Base-by-base conservation (phyloP, 345 rosid species). In the Moricandia arvensis region DNA sequence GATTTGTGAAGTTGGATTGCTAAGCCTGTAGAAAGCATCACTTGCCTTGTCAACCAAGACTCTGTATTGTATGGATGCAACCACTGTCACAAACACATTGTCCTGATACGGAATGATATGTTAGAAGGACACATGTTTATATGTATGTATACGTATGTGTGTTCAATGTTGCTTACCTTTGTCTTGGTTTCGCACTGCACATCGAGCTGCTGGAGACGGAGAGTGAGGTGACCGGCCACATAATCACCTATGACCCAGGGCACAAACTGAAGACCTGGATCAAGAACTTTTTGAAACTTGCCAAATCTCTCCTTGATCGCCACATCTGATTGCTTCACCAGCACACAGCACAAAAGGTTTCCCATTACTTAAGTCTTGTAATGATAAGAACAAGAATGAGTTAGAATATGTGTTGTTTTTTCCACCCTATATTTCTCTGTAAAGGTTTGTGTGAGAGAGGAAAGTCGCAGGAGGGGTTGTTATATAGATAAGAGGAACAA, bases 161-260 rank as follows among this genome's bases (percentile, higher is more conserved):
- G 24, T 66, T 30, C 8, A 53, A 4, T 12, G 45, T 8, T 34
- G 10, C 24, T 38, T 59, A 90, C 93, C 90, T 85, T 87, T 7
- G 93, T 83, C 73, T 88, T 88, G 80, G 96, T 88, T 80, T 88
- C 90, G 65, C 91, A 88, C 21, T 75, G 80, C 37, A 88, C 93
- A 65, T 88, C 91, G 27, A 88, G 83, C 78, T 88, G 93, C 62
- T 87, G 90, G 69, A 85, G 74, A 59, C 93, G 83, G 6, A 88
- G 80, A 0, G 93, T 73, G 53, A 88, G 87, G 37, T 66, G 71
- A 12, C 90, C 90, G 5, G 88, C 88, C 12, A 85, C 73, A 68
- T 79, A 84, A 73, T 82, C 77, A 29, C 93, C 90, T 8, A 87
- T 15, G 41, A 79, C 43, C 93, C 93, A 88, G 1, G 89, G 93